A percentile compares a stretch with the other conserved stretches of the same genome.
phyloP scores from a whole-genome alignment of 2,329 filamentous ascomycete genomes.

The Metarhizium sp. region DNA sequence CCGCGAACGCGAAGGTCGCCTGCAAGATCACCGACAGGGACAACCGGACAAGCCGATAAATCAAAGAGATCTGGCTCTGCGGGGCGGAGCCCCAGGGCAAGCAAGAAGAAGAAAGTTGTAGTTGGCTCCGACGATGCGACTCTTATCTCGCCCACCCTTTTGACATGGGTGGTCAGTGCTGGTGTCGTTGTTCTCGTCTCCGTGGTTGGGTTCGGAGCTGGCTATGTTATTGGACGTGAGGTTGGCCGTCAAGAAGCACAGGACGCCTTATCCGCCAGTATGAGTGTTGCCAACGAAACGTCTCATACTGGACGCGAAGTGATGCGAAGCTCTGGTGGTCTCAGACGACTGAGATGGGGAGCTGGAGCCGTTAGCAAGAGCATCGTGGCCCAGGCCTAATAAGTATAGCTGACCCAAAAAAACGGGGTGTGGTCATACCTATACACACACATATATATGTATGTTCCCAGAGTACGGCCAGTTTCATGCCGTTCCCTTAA shows the following conservation, averaged over 20 bases:
- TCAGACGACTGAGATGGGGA: constrained; percentile 46
- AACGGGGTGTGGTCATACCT: no score
- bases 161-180: constrained; percentile 57
- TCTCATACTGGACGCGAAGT: constrained; percentile 44
- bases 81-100: constrained; percentile 32
- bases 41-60: constrained; percentile 28
- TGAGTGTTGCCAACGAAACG: constrained; percentile 33
- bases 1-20: constrained; percentile 20
- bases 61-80: constrained; percentile 38
- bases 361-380: constrained; percentile 40
- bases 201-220: constrained; percentile 59
- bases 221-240: constrained; percentile 58
- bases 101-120: constrained; percentile 51
- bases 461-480: background rate
- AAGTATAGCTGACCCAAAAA: background rate
- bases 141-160: constrained; percentile 47
- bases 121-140: constrained; percentile 23
- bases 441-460: background rate
- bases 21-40: constrained; percentile 18
- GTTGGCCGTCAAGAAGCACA: constrained; percentile 53
- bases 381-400: constrained; percentile 31
- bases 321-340: constrained; percentile 40
- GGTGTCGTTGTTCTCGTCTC: constrained; percentile 60
- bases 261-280: constrained; percentile 37
- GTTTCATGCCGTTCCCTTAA: background rate